These are phyloP conservation scores for Leccinum longicurvipes DNA, from an alignment of 768 basidiomycete species.

Conservation along the genomic window DNA sequence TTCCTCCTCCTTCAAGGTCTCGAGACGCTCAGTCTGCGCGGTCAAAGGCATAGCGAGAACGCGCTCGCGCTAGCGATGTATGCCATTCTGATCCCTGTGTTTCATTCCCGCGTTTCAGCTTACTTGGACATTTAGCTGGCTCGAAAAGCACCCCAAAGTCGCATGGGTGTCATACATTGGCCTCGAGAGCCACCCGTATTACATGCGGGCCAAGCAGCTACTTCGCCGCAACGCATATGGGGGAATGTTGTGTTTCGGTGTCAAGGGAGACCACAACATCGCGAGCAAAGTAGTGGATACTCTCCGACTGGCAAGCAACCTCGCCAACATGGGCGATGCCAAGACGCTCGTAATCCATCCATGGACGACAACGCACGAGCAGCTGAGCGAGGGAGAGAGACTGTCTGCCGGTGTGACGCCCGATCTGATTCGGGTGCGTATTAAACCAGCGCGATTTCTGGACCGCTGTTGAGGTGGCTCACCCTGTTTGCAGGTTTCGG, in stretches of 20 bases:
- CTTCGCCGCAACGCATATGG: constrained; percentile 55
- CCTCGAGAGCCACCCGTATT: constrained; percentile 55
- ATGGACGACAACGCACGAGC: constrained; percentile 56
- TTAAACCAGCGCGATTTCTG: neutral
- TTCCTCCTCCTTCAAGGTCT: constrained; percentile 60
- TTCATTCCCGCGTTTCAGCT: neutral
- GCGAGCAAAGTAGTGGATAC: constrained; percentile 67
- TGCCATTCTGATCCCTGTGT: neutral
- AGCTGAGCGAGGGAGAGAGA: constrained; percentile 48
- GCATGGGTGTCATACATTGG: constrained; percentile 81
- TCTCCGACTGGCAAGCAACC: constrained; percentile 65
- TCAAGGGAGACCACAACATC: constrained; percentile 51
- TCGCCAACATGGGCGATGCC: constrained; percentile 69
- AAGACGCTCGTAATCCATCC: constrained; percentile 65
- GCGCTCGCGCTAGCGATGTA: constrained; percentile 48
- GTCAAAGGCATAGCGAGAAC: constrained; percentile 58
- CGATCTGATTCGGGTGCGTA: constrained; percentile 53
- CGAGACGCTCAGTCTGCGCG: constrained; percentile 59
- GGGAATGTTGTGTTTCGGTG: constrained; percentile 78
- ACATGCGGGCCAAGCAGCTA: constrained; percentile 54
- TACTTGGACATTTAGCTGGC: constrained; percentile 34
- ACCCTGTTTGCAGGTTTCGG: constrained; percentile 32
- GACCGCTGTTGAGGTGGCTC: neutral
- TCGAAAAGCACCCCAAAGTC: constrained; percentile 62
- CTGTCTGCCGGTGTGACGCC: constrained; percentile 48